Evolutionary conservation across 805 yeast genomes (phyloP), one percentile per base, ranked within the genome.

Genomic region (Wickerhamiella domercqiae): DNA sequence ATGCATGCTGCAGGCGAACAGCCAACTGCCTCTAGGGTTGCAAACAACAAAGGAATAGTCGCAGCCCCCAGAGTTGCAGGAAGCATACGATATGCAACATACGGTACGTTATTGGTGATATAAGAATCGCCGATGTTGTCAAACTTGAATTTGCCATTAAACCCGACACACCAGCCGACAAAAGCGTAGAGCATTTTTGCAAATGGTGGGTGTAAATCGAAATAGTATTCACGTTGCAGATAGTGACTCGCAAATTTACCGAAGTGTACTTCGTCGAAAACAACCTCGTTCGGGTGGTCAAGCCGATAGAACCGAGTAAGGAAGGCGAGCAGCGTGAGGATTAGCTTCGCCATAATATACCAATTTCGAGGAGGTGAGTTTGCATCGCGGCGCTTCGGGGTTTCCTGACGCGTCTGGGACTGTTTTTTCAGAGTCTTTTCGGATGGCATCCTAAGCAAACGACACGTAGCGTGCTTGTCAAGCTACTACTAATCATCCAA

Each of bases 181-280:
- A 82, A 64, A 0, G 93, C 97, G 41, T 83, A 81, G 42, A 90
- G 67, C 78, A 87, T 77, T 59, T 87, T 87, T 17, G 96, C 97
- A 50, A 87, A 64, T 1, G 98, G 98, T 35, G 98, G 98, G 60
- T 87, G 98, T 24, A 87, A 95, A 59, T 87, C 98, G 55, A 82
- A 93, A 58, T 86, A 87, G 55, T 80, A 83, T 51, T 82, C 93
- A 48, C 82, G 90, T 49, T 71, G 75, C 44, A 87, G 64, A 59
- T 87, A 87, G 56, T 82, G 78, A 9, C 94, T 77, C 22, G 96
- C 97, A 56, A 87, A 87, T 57, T 87, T 90, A 36, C 96, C 98
- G 58, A 87, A 87, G 59, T 81, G 93, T 31, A 79, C 87, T 56
- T 87, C 98, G 56, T 84, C 95, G 47, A 81, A 81, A 9, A 87